A percentile compares a stretch with the other conserved stretches of the same genome.
phyloP scores from a whole-genome alignment of 805 yeast genomes.

The Yarrowia sp. region DNA sequence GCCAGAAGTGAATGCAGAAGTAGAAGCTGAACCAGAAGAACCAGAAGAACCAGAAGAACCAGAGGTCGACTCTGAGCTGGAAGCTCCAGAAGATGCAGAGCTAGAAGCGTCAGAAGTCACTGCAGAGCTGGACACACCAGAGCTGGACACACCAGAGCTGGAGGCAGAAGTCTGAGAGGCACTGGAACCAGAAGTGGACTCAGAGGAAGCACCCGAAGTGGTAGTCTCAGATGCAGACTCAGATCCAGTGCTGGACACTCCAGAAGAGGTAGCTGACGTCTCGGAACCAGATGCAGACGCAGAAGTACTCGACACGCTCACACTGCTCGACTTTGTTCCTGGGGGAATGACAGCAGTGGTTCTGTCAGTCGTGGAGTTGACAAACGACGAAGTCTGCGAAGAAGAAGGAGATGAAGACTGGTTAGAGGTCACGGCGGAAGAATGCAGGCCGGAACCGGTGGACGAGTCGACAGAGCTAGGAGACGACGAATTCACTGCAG shows the following conservation, averaged over 20 bases:
- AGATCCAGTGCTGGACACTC: not conserved
- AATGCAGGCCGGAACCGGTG: conserved; percentile 20
- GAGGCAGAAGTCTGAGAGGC: not conserved
- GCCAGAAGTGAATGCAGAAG: not conserved
- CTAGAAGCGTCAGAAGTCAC: not conserved
- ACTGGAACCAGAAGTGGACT: not conserved
- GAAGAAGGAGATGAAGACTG: conserved; percentile 14
- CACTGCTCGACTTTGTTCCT: not conserved
- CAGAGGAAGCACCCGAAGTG: not conserved
- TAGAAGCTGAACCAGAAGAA: not conserved
- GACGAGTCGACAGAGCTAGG: conserved; percentile 8
- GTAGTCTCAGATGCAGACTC: not conserved
- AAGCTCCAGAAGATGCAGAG: conserved; percentile 1
- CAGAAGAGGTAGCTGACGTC: not conserved
- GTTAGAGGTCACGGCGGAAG: conserved; percentile 20
- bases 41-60: not conserved
- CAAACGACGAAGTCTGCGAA: not conserved
- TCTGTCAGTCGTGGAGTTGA: conserved; percentile 21
- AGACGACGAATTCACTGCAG: not conserved
- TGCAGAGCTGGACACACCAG: not conserved
- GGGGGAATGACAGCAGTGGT: conserved; percentile 32
- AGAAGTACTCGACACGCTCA: not conserved
- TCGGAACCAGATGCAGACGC: not conserved
- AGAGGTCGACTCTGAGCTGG: not conserved
- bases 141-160: no score